phyloP scores from a whole-genome alignment of 2,329 filamentous ascomycete genomes.

The Cladosporium phlei region DNA sequence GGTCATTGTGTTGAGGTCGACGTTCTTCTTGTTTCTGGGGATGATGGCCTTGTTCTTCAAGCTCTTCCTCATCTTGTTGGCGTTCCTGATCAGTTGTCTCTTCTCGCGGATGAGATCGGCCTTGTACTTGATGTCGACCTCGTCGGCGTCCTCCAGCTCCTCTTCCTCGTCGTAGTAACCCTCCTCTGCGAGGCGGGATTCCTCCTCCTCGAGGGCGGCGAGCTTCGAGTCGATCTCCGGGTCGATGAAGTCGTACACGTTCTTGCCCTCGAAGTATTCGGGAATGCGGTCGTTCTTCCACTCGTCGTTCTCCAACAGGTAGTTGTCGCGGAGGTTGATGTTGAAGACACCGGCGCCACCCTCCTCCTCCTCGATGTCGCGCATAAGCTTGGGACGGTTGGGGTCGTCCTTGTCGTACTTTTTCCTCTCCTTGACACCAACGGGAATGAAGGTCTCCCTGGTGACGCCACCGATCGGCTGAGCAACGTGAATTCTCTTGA shows the following conservation, averaged over 20 bases:
- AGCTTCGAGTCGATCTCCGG: slow-evolving; percentile 95
- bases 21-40: slow-evolving; percentile 73
- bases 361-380: slow-evolving; percentile 84
- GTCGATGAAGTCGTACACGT: slow-evolving; percentile 95
- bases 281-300: slow-evolving; percentile 98
- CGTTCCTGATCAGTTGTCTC: slow-evolving; percentile 85
- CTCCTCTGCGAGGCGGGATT: slow-evolving; percentile 84
- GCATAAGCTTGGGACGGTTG: slow-evolving; percentile 72
- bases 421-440: slow-evolving; percentile 71
- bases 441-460: slow-evolving; percentile 81
- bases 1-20: slow-evolving; percentile 82
- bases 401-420: slow-evolving; percentile 91
- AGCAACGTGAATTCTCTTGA: slow-evolving; percentile 95
- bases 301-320: slow-evolving; percentile 77
- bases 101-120: slow-evolving; percentile 95
- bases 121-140: slow-evolving; percentile 83
- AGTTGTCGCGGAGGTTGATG: slow-evolving; percentile 83
- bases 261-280: slow-evolving; percentile 90
- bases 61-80: slow-evolving; percentile 88
- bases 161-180: slow-evolving; percentile 82
- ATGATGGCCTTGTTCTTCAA: slow-evolving; percentile 97
- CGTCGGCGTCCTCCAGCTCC: slow-evolving; percentile 79
- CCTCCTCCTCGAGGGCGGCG: slow-evolving; percentile 86
- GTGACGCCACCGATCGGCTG: slow-evolving; percentile 76
- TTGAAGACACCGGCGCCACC: slow-evolving; percentile 96